Conservation (phyloP, 177 flowering plant species). For the Tripterygium wilfordii region DNA sequence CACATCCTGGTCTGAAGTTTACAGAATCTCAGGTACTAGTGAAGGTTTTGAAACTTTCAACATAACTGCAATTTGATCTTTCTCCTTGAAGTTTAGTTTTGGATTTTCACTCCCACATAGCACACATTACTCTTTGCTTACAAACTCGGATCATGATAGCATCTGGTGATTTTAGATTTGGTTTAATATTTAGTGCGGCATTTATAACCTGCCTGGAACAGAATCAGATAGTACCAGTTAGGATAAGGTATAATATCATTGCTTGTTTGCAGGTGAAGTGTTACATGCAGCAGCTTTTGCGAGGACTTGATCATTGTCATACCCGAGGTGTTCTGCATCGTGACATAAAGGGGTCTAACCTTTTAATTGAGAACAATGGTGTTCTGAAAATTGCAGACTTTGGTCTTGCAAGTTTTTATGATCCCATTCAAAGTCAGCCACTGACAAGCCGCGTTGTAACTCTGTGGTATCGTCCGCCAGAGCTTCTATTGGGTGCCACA, state of each 20-base stretch:
- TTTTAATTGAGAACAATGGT: constrained; percentile 88
- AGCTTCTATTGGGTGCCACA: constrained; percentile 94
- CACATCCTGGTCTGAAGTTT: constrained; percentile 79
- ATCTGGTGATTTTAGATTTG: no score
- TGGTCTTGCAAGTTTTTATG: constrained; percentile 87
- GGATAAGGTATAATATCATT: not conserved
- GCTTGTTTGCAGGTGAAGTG: constrained; percentile 70
- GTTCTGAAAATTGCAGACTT: constrained; percentile 91
- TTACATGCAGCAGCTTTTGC: constrained; percentile 87
- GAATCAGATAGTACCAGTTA: no score
- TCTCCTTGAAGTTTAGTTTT: no score
- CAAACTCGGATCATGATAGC: no score
- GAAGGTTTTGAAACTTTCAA: not conserved
- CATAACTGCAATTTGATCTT: no score
- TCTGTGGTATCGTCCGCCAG: constrained; percentile 98
- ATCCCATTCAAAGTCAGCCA: constrained; percentile 71
- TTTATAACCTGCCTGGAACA: no score
- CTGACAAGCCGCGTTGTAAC: constrained; percentile 97
- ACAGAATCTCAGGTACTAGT: constrained; percentile 79
- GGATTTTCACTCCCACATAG: no score
- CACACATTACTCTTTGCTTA: no score
- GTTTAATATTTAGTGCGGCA: no score
- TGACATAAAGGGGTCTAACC: constrained; percentile 96
- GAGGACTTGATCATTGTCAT: constrained; percentile 95
- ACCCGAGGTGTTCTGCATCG: constrained; percentile 84